Base-by-base conservation (phyloP, 2,329 filamentous ascomycete species). In the Thermoascus crustaceus region DNA sequence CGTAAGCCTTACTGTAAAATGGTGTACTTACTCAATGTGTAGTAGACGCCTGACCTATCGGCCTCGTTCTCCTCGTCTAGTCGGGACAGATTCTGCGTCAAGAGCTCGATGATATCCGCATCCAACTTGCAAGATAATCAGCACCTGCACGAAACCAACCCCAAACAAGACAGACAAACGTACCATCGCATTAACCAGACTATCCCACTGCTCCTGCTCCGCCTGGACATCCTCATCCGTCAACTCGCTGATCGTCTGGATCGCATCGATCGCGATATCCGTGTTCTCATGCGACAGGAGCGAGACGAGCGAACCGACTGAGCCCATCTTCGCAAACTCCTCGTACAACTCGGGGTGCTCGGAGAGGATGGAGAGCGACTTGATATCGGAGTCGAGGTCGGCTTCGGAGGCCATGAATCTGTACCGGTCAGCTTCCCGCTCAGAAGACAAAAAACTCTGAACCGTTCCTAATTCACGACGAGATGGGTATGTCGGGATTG, bases 241-340 rank as follows among this genome's bases (percentile, higher is more conserved):
- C 47, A 96, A 67, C 64, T 98, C 91, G 37, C 78, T 80, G 33
- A 98, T 76, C 30, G 95, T 84, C 64, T 96, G 84, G 32, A 94
- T 80, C 0, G 82, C 85, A 44, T 82, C 85, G 49, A 96, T 94
- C 7, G 91, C 87, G 45, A 98, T 93, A 54, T 98, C 91, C 0
- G 88, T 89, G 57, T 98, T 98, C 51, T 98, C 91, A 57, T 98
- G 91, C 10, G 89, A 82, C 32, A 98, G 67, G 34, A 98, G 63
- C 2, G 80, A 76, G 1, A 94, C 85, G 33, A 98, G 62, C 36
- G 81, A 88, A 4, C 64, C 75, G 1, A 79, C 77, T 40, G 78
- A 83, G 13, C 84, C 83, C 34, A 87, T 68, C 46, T 78, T 80
- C 20, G 82, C 79, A 52, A 94, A 87, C 42, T 93, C 85, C 8